Conservation (phyloP, 352 stramenopile species). For the Globisporangium carolinianum region DNA sequence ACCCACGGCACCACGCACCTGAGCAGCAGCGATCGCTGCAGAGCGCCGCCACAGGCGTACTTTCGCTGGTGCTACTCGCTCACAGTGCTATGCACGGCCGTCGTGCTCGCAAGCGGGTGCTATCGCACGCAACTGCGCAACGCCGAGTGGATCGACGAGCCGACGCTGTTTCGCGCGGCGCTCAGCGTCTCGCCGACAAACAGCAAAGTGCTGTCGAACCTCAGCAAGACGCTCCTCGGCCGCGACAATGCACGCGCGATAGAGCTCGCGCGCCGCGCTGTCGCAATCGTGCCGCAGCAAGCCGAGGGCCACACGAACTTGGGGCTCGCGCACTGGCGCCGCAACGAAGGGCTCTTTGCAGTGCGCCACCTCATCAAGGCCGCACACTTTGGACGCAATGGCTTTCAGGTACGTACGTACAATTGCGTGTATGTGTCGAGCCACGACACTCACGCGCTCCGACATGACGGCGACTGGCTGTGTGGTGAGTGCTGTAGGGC, state of each 20-base stretch:
- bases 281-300: constrained; percentile 35
- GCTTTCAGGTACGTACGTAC: constrained; percentile 9
- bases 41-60: not conserved
- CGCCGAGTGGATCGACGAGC: constrained; percentile 53
- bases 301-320: constrained; percentile 53
- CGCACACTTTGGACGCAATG: constrained; percentile 14
- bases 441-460: too few species aligned
- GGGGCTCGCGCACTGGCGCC: constrained; percentile 31
- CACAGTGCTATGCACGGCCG: constrained; percentile 9
- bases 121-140: constrained; percentile 50
- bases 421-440: not conserved
- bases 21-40: not conserved
- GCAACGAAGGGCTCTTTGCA: constrained; percentile 20
- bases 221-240: constrained; percentile 55
- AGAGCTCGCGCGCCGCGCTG: constrained; percentile 24
- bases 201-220: constrained; percentile 72
- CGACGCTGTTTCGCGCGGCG: constrained; percentile 47
- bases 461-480: not conserved
- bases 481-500: constrained; percentile 8
- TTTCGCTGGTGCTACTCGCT: constrained; percentile 7
- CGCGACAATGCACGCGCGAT: constrained; percentile 30
- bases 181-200: constrained; percentile 54
- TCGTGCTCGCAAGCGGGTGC: constrained; percentile 27
- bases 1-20: constrained; percentile 11
- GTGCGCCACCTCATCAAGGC: constrained; percentile 51